Base-by-base conservation (phyloP, 2,329 filamentous ascomycete genomes). In the Trichoderma pleuroti region DNA sequence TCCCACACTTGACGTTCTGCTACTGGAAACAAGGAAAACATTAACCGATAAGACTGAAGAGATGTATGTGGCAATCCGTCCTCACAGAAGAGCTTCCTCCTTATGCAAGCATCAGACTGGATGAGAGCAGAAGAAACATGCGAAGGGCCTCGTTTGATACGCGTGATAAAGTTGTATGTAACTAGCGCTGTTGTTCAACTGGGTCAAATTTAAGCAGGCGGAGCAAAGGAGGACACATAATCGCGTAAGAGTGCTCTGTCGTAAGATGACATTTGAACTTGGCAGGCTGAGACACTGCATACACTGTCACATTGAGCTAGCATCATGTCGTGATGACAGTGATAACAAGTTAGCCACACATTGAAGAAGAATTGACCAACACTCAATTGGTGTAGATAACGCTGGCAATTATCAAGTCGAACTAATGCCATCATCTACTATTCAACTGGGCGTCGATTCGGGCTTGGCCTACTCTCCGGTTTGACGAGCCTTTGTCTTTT, bases 41-140 rank as follows among this genome's bases (percentile, higher is more conserved):
- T 52, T 24, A 11, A 52, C 46, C 46, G n/a, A 24, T 52, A 52
- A 52, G 5, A 21, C 46, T 21, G 21, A 52, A 52, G 46, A 52
- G 21, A 52, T 10, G 24, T 12, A 12, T 1, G 8, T 28, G 16
- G 5, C 8, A 10, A 16, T 21, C 1, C 5, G 0, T 0, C 11
- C 21, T 24, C 5, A 24, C 3, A 24, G 34, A 12, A 52, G 0
- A 52, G n/a, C 7, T 1, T 52, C 21, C 46, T 14, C 11, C 11
- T 52, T 52, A 24, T 52, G 21, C 3, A 14, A 21, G 14, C 0
- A 3, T 4, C 5, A 14, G 21, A 52, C n/a, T 3, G 21, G 3
- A 24, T 52, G 14, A 52, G 1, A 24, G 5, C 9, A 28, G 4
- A 5, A 28, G 26, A 28, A n/a, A 30, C 10, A 28, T 16, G 9